These are phyloP conservation scores for Jaenimonas drosophilae DNA, from an alignment of 208 protist genomes.

Conservation along the genomic window DNA sequence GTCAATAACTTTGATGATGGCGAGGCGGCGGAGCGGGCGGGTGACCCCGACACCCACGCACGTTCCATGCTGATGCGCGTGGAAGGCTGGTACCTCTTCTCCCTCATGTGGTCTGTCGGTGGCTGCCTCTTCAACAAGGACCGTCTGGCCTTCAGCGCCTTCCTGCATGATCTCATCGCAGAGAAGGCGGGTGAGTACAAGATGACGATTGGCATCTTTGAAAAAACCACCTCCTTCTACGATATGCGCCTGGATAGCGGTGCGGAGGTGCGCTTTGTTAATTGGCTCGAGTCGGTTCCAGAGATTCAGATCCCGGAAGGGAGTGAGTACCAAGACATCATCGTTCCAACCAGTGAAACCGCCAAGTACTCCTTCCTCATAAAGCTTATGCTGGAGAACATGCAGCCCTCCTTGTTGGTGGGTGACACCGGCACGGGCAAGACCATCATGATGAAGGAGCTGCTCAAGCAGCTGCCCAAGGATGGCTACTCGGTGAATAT, in stretches of 20 bases:
- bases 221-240: constrained; percentile 78
- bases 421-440: constrained; percentile 96
- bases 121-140: constrained; percentile 80
- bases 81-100: constrained; percentile 91
- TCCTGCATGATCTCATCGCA: constrained; percentile 59
- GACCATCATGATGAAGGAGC: constrained; percentile 90
- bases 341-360: constrained; percentile 92
- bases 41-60: constrained; percentile 12
- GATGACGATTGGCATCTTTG: constrained; percentile 63
- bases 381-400: constrained; percentile 67
- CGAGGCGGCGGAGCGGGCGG: constrained; percentile 1
- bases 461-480: constrained; percentile 71
- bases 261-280: constrained; percentile 64
- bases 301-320: constrained; percentile 74
- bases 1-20: constrained; percentile 37
- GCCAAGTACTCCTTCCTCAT: constrained; percentile 89
- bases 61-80: constrained; percentile 64
- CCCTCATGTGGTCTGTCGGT: constrained; percentile 89
- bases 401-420: constrained; percentile 81
- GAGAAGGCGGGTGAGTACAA: constrained; percentile 26
- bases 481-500: constrained; percentile 82
- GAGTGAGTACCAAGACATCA: constrained; percentile 90
- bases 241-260: constrained; percentile 56
- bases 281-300: constrained; percentile 74
- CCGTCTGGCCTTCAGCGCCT: constrained; percentile 65